Conservation (phyloP, 768 basidiomycete species). For the Boletus sp. region DNA sequence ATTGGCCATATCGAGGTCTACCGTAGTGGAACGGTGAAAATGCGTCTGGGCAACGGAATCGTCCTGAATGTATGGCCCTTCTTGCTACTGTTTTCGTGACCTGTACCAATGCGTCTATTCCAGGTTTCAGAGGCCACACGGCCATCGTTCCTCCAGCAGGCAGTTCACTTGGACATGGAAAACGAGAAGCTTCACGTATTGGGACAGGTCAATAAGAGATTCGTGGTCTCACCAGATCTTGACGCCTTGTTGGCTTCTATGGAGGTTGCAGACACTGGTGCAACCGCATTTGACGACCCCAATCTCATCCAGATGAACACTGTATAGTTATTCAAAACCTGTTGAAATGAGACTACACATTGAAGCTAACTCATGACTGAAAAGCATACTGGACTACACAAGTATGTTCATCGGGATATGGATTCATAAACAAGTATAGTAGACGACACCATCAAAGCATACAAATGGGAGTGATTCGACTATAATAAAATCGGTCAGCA, state of each 20-base stretch:
- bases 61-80: slow-evolving; percentile 65
- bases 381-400: too few species aligned
- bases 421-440: neutral
- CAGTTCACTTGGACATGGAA: slow-evolving; percentile 64
- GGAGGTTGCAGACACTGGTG: slow-evolving; percentile 46
- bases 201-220: slow-evolving; percentile 86
- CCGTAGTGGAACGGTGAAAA: slow-evolving; percentile 81
- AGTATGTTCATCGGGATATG: neutral
- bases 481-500: slow-evolving; percentile 30
- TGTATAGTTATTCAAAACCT: neutral
- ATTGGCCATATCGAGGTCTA: slow-evolving; percentile 87
- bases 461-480: neutral
- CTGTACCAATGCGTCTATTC: slow-evolving; percentile 1
- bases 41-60: slow-evolving; percentile 78
- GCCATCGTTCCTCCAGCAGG: slow-evolving; percentile 87
- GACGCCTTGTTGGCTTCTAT: slow-evolving; percentile 69
- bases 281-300: slow-evolving; percentile 40
- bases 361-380: too few species aligned
- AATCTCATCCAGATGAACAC: slow-evolving; percentile 56
- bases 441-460: neutral
- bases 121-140: slow-evolving; percentile 82
- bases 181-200: slow-evolving; percentile 65
- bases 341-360: neutral
- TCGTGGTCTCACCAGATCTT: slow-evolving; percentile 81
- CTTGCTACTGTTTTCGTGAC: neutral